Evolutionary conservation across 768 basidiomycete genomes (phyloP).

Genomic region (Neoboletus magnificus): DNA sequence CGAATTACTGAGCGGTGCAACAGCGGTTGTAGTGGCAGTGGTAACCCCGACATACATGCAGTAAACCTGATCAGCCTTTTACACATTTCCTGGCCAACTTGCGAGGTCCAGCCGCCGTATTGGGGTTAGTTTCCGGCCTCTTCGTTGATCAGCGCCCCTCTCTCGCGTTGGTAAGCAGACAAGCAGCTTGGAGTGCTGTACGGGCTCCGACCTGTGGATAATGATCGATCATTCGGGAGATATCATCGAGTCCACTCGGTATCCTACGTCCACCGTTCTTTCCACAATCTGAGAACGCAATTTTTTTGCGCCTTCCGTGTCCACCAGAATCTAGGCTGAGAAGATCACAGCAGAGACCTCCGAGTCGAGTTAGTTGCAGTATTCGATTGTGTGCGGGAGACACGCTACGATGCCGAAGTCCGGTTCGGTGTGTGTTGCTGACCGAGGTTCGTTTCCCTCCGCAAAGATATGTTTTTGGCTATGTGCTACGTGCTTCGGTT

Average conservation of each 20-base stretch:
- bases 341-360: conserved; percentile 1
- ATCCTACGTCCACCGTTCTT: not conserved
- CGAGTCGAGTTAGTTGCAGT: not conserved
- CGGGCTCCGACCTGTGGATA: not conserved
- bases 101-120: not conserved
- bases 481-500: not conserved
- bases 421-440: not conserved
- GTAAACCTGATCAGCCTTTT: not conserved
- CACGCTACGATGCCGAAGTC: not conserved
- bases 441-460: not conserved
- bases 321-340: not conserved
- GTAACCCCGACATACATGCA: not conserved
- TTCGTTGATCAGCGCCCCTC: not conserved
- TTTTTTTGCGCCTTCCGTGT: not conserved
- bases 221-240: not conserved
- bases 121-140: not conserved
- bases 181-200: not conserved
- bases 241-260: not conserved
- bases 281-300: conserved; percentile 1
- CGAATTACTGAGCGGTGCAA: not conserved
- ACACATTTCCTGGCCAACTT: not conserved
- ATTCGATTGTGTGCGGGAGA: not conserved
- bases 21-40: not conserved
- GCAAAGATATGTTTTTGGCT: not conserved
- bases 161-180: not conserved